Evolutionary conservation across 805 yeast species (phyloP), one percentile per base, ranked within the genome.

Genomic region (Pichia exigua): DNA sequence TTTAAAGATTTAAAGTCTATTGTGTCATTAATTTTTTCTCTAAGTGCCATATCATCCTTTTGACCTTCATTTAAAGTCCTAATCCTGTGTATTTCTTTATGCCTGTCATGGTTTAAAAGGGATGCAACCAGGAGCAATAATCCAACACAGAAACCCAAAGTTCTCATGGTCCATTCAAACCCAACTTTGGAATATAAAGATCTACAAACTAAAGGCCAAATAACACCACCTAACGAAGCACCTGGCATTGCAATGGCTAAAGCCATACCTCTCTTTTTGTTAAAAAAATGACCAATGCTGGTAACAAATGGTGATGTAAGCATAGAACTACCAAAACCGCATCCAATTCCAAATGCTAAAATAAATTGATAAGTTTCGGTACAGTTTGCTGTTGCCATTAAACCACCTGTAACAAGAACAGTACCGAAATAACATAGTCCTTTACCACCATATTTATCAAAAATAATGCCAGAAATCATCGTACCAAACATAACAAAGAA

Each of bases 181-280:
- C 85, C 86, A 28, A 78, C 76, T 47, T 70, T 67, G 1, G 60
- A 61, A 56, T 78, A 82, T 28, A 82, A 62, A 32, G 70, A 67
- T 54, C 79, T 72, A 55, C 82, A 69, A 65, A 79, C 72, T 47
- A 79, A 64, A 3, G 85, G 83, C 65, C 82, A 75, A 12, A 74
- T 57, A 50, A 78, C 68, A 42, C 84, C 85, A 22, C 84, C 85
- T 20, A 79, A 49, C 4, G 81, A 76, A 2, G 83, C 83, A 21
- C 84, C 84, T 38, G 74, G 71, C 50, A 83, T 78, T 4, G 84
- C 83, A 3, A 82, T 56, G 0, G 88, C 87, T 38, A 81, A 69
- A 7, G 84, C 86, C 50, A 73, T 61, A 0, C 84, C 88, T 54
- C 87, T 71, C 52, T 73, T 76, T 38, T 65, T 68, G 51, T 68